phyloP scores from a whole-genome alignment of 345 rosid genomes.

The Boechera divaricarpa region DNA sequence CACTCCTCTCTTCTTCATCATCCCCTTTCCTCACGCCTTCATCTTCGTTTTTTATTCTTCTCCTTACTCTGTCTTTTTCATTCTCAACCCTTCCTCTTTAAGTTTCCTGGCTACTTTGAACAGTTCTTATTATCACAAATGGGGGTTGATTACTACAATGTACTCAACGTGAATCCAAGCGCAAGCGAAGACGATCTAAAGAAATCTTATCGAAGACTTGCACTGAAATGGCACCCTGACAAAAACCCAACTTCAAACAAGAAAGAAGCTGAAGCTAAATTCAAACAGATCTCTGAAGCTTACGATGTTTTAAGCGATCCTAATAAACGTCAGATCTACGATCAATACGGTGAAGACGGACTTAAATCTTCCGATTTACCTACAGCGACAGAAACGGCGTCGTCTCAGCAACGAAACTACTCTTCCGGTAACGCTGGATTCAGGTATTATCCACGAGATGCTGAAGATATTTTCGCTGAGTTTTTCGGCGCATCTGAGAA shows the following conservation, averaged over 20 bases:
- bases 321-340: slow-evolving; percentile 85
- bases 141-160: slow-evolving; percentile 94
- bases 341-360: slow-evolving; percentile 78
- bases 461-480: slow-evolving; percentile 75
- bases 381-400: slow-evolving; percentile 40
- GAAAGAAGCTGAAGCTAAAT: slow-evolving; percentile 82
- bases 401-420: slow-evolving; percentile 33
- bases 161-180: slow-evolving; percentile 63
- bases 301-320: slow-evolving; percentile 85
- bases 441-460: slow-evolving; percentile 63
- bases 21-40: background rate
- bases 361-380: slow-evolving; percentile 55
- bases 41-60: slow-evolving; percentile 18
- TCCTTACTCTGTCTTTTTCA: background rate
- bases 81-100: background rate
- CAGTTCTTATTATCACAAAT: slow-evolving; percentile 33
- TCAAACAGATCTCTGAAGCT: slow-evolving; percentile 85
- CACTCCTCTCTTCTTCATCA: slow-evolving; percentile 2
- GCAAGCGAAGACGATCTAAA: slow-evolving; percentile 82
- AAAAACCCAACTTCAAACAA: slow-evolving; percentile 67
- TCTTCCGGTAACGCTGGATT: slow-evolving; percentile 39
- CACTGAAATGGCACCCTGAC: slow-evolving; percentile 95
- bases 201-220: slow-evolving; percentile 69
- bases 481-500: slow-evolving; percentile 62
- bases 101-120: background rate